Percentiles rank a stretch among this genome's conserved stretches.
These are phyloP conservation scores for Candida xyloterini DNA, from an alignment of 805 yeast genomes.

Conservation along the genomic window DNA sequence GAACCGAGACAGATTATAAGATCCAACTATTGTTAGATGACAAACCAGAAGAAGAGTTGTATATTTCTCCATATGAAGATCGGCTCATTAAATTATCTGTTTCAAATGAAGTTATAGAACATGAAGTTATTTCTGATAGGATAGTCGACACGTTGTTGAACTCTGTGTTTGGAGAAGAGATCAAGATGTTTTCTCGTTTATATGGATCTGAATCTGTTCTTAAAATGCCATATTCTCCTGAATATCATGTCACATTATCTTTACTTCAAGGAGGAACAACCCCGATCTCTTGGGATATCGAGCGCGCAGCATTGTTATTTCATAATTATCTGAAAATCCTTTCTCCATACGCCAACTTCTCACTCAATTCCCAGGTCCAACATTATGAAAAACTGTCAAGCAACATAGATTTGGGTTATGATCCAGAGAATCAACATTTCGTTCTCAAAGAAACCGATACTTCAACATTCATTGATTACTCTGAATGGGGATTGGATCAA, in stretches of 20 bases:
- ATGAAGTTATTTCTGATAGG: conserved; percentile 35
- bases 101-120: conserved; percentile 26
- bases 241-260: conserved; percentile 73
- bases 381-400: conserved; percentile 52
- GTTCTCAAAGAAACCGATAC: conserved; percentile 51
- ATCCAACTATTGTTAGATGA: conserved; percentile 27
- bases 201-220: conserved; percentile 29
- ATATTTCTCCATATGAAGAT: conserved; percentile 38
- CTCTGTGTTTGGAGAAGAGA: conserved; percentile 39
- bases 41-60: conserved; percentile 22
- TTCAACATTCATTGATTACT: conserved; percentile 75
- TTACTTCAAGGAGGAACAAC: conserved; percentile 67
- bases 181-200: conserved; percentile 29
- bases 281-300: conserved; percentile 73
- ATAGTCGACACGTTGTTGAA: conserved; percentile 37
- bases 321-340: conserved; percentile 54
- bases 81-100: conserved; percentile 33
- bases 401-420: conserved; percentile 26
- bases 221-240: conserved; percentile 57
- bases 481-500: conserved; percentile 71
- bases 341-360: conserved; percentile 59
- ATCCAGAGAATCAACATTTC: conserved; percentile 25
- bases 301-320: conserved; percentile 48
- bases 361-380: conserved; percentile 75
- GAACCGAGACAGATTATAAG: conserved; percentile 34